phyloP scores from a whole-genome alignment of 2,329 filamentous ascomycete genomes.

The Blastomyces gilchristii region DNA sequence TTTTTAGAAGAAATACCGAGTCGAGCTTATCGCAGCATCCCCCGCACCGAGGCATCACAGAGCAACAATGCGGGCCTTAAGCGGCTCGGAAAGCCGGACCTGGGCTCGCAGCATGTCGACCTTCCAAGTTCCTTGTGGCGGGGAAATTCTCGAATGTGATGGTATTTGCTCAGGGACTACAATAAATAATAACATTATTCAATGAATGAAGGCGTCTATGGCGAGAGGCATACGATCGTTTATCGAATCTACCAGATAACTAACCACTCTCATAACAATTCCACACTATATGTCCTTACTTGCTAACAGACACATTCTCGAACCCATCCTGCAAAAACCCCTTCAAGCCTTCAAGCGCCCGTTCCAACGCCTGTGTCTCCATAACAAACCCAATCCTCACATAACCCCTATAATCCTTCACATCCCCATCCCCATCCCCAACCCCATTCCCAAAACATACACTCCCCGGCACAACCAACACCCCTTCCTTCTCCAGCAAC shows the following conservation, averaged over 20 bases:
- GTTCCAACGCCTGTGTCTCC: constrained; percentile 56
- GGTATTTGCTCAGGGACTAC: background rate
- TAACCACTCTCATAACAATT: background rate
- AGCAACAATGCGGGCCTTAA: too few relatives aligned
- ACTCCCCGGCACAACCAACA: constrained; percentile 64
- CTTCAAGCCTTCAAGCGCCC: constrained; percentile 49
- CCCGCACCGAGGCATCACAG: background rate
- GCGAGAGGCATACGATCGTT: too few relatives aligned
- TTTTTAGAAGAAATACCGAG: background rate
- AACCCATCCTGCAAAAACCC: constrained; percentile 48
- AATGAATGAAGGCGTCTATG: too few relatives aligned
- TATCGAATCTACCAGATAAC: background rate
- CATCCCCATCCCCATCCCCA: constrained; percentile 36
- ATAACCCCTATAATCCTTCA: constrained; percentile 57
- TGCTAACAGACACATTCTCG: constrained; percentile 35
- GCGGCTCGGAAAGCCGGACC: too few relatives aligned
- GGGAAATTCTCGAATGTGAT: background rate
- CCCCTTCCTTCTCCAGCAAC: constrained; percentile 57
- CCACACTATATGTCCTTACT: background rate
- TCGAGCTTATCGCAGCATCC: background rate
- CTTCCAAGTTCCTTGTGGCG: too few relatives aligned
- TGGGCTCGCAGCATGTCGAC: too few relatives aligned
- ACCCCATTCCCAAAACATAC: constrained; percentile 55
- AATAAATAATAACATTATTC: too few relatives aligned
- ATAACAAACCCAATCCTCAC: constrained; percentile 69